Base-by-base conservation (phyloP, 306 rosid species). In the Macrotyloma uniflorum region DNA sequence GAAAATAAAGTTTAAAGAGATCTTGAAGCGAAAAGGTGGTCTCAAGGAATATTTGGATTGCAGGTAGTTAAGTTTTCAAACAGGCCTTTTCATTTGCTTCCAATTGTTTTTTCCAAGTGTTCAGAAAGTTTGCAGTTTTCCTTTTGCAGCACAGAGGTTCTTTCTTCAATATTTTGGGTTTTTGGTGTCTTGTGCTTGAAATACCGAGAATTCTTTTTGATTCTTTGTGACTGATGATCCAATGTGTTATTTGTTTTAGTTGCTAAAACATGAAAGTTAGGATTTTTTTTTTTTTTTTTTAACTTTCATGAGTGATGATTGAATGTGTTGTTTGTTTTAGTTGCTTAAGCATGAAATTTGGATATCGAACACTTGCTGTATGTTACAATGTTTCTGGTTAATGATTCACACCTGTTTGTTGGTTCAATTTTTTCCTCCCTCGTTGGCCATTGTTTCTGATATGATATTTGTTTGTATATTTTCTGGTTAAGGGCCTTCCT, bases 11-110 rank as follows among this genome's bases (percentile, higher is more conserved):
- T 96, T 96, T 77, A 96, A 96, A 91, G 99, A 96, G 83, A 78
- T 90, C 78, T 83, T 96, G 82, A 96, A 90, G 94, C 92, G 99
- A 49, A 89, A 89, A 86, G 97, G 98, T 85, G 99, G 99, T 73
- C 90, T 91, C 83, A 96, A 91, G 82, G 99, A 89, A 77, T 96
- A 90, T 81, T 80, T 96, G 85, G 93, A 87, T 81, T 86, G 96
- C 96, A 96, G 99, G 99, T 85, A 74, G 59, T 47, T 62, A 86
- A 53, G 66, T 77, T 80, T 67, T 81, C 70, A 70, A 80, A 75
- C 67, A 57, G 33, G 76, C 38, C 30, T 46, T 74, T 66, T 74
- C 69, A 53, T 77, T 57, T 75, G 65, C 70, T 33, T 84, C 76
- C 79, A 63, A 72, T 38, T 74, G 81, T 47, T 36, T 85, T 77